These are phyloP conservation scores for Tylopilus microsporus DNA, from an alignment of 1,284 basidiomycete genomes.

Conservation along the genomic window DNA sequence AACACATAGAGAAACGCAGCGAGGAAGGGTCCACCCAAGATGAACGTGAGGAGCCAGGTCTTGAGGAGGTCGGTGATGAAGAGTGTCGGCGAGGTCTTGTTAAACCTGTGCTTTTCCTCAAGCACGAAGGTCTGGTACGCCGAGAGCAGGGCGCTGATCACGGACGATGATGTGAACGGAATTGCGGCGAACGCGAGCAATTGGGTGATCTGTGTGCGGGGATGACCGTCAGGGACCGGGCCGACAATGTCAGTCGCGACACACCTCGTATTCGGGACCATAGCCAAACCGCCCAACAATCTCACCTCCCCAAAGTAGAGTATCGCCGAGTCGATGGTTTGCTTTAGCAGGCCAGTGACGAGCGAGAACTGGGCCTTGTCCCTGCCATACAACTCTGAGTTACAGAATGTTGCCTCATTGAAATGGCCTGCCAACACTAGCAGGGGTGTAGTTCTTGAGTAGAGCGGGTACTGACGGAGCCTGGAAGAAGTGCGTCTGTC, in stretches of 20 bases:
- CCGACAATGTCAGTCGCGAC: not conserved
- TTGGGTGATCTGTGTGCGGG: conserved; percentile 52
- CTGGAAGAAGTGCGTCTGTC: conserved; percentile 34
- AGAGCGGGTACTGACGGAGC: conserved; percentile 79
- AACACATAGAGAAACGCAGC: conserved; percentile 86
- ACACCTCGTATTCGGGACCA: conserved; percentile 62
- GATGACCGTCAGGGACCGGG: not conserved
- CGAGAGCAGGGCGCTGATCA: conserved; percentile 69
- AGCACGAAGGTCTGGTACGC: conserved; percentile 90
- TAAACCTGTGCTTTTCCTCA: conserved; percentile 95
- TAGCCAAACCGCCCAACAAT: conserved; percentile 54
- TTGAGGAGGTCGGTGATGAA: conserved; percentile 81
- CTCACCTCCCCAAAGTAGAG: conserved; percentile 64
- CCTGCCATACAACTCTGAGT: conserved; percentile 86
- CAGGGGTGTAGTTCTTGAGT: conserved; percentile 76
- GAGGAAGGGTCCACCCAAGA: conserved; percentile 84
- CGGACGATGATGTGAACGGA: conserved; percentile 61
- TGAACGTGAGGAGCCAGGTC: conserved; percentile 67
- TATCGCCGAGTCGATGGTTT: conserved; percentile 65
- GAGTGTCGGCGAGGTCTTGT: conserved; percentile 79
- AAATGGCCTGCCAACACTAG: conserved; percentile 71
- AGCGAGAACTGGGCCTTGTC: conserved; percentile 89
- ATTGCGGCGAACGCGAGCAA: conserved; percentile 76
- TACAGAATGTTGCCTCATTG: conserved; percentile 66
- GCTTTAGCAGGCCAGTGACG: conserved; percentile 69